phyloP scores from a whole-genome alignment of 495 filamentous ascomycete genomes.

The Aspergillus cavernicola region DNA sequence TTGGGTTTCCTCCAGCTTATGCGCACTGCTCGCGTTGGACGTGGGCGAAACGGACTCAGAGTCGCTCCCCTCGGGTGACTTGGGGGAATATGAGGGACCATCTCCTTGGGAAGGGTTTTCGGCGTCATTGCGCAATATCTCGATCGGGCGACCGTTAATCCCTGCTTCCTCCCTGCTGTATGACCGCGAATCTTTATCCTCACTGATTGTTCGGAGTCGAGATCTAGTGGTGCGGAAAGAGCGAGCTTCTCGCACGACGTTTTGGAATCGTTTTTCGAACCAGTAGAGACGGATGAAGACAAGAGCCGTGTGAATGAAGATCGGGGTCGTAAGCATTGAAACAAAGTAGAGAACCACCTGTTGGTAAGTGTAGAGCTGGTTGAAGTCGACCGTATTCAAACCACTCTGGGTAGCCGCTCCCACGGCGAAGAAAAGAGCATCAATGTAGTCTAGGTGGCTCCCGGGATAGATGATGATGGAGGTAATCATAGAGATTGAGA shows the following conservation, averaged over 20 bases:
- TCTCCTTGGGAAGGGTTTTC: conserved; percentile 27
- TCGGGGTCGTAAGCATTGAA: conserved; percentile 76
- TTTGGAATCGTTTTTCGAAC: conserved; percentile 93
- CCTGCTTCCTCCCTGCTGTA: conserved; percentile 57
- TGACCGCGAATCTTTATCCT: conserved; percentile 45
- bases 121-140: conserved; percentile 58
- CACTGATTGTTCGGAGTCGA: conserved; percentile 53
- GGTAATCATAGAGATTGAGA: conserved; percentile 61
- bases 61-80: conserved; percentile 19
- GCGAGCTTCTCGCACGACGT: conserved; percentile 62
- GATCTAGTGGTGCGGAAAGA: conserved; percentile 52
- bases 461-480: conserved; percentile 72
- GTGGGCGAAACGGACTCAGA: conserved; percentile 25
- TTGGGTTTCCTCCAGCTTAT: conserved; percentile 19
- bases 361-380: conserved; percentile 70
- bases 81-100: conserved; percentile 18
- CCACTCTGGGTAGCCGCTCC: conserved; percentile 88
- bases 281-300: conserved; percentile 92
- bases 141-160: conserved; percentile 68
- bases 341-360: conserved; percentile 69
- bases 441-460: conserved; percentile 67
- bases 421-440: conserved; percentile 80
- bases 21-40: conserved; percentile 15
- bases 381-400: conserved; percentile 81
- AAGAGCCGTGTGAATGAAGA: conserved; percentile 81